These are phyloP conservation scores for Naganishia kalamii DNA, from an alignment of 768 basidiomycete species.

Conservation along the genomic window DNA sequence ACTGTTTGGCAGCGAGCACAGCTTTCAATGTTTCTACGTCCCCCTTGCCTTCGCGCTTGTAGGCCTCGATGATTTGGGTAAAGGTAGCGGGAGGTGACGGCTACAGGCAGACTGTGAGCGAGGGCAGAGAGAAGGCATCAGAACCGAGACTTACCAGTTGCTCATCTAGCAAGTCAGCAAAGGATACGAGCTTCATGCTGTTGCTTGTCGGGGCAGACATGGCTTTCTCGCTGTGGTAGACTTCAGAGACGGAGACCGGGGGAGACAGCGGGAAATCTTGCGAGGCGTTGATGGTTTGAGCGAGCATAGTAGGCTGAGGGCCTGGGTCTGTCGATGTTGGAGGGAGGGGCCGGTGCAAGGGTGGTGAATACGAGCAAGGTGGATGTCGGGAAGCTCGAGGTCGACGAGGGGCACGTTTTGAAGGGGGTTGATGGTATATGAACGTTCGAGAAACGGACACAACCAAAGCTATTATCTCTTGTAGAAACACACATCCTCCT, in stretches of 20 bases:
- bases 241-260: neutral
- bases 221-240: neutral
- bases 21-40: conserved; percentile 86
- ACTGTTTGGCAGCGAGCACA: conserved; percentile 83
- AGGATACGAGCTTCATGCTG: conserved; percentile 8
- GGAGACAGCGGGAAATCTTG: neutral
- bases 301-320: neutral
- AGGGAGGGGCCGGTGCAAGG: neutral
- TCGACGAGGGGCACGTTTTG: too few relatives aligned
- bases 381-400: too few relatives aligned
- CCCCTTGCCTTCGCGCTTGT: conserved; percentile 76
- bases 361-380: neutral
- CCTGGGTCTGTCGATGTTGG: neutral
- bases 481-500: too few relatives aligned
- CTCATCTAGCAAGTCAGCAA: conserved; percentile 18
- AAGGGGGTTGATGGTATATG: too few relatives aligned
- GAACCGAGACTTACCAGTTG: conserved; percentile 11
- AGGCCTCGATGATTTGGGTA: conserved; percentile 78
- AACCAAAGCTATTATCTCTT: too few relatives aligned
- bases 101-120: conserved; percentile 16
- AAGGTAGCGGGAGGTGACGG: conserved; percentile 68
- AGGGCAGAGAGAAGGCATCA: neutral
- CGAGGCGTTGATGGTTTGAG: neutral
- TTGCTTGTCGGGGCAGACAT: neutral
- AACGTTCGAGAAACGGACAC: too few relatives aligned